Conservation (phyloP, 768 basidiomycete species). For the Artomyces pyxidatus region DNA sequence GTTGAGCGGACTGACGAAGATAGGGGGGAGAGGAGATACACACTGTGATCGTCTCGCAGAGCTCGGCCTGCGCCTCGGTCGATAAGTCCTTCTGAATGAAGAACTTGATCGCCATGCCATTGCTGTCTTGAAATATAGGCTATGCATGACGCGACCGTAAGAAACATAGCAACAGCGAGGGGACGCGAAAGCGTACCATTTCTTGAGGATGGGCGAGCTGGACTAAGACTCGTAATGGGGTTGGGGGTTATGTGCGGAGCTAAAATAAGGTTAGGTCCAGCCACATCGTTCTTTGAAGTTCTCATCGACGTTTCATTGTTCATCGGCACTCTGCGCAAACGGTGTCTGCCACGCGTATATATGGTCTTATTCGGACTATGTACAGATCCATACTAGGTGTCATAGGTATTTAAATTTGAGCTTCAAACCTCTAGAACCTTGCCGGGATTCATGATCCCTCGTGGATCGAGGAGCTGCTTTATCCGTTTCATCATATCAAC, state of each 20-base stretch:
- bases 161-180: background rate
- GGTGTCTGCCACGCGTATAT: too few species aligned
- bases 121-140: slow-evolving; percentile 68
- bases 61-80: slow-evolving; percentile 57
- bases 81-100: slow-evolving; percentile 77
- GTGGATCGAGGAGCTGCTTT: slow-evolving; percentile 83
- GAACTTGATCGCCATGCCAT: slow-evolving; percentile 68
- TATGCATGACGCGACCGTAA: slow-evolving; percentile 19
- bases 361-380: too few species aligned
- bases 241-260: slow-evolving; percentile 18
- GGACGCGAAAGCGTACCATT: background rate
- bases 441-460: slow-evolving; percentile 88
- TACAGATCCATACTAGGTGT: background rate
- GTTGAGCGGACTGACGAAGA: background rate
- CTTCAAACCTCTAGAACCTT: slow-evolving; percentile 49
- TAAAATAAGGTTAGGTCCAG: slow-evolving; percentile 20
- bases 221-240: slow-evolving; percentile 17
- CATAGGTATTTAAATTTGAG: background rate
- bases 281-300: background rate
- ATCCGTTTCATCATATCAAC: slow-evolving; percentile 88
- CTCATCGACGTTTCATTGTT: background rate
- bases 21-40: background rate
- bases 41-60: slow-evolving; percentile 70
- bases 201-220: too few species aligned
- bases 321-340: too few species aligned